Conservation (phyloP, 495 filamentous ascomycete genomes). For the Aspergillus baeticus region DNA sequence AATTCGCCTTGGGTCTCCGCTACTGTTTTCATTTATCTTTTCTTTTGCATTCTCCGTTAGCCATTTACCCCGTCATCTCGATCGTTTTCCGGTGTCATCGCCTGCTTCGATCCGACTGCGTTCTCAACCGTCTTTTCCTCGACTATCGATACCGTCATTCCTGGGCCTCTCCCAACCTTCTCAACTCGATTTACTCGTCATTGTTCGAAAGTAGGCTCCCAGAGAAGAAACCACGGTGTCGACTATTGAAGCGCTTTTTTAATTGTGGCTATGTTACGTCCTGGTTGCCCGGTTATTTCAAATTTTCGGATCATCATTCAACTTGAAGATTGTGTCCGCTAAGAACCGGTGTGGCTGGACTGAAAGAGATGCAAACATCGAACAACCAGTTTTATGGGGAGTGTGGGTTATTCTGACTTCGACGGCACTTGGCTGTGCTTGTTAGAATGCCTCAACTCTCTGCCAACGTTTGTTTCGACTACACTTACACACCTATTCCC, state of each 20-base stretch:
- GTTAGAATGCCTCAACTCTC: slow-evolving; percentile 20
- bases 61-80: slow-evolving; percentile 37
- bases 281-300: slow-evolving; percentile 24
- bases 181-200: not conserved
- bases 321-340: slow-evolving; percentile 12
- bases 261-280: slow-evolving; percentile 42
- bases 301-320: slow-evolving; percentile 18
- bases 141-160: slow-evolving; percentile 7
- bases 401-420: slow-evolving; percentile 17
- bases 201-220: not conserved
- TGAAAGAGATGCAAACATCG: slow-evolving; percentile 41
- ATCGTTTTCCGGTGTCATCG: slow-evolving; percentile 33
- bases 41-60: slow-evolving; percentile 34
- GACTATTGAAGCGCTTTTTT: slow-evolving; percentile 33
- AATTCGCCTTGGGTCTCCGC: slow-evolving; percentile 38
- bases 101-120: slow-evolving; percentile 34
- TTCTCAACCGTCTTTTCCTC: slow-evolving; percentile 23
- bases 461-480: slow-evolving; percentile 3
- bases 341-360: slow-evolving; percentile 26
- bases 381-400: slow-evolving; percentile 24
- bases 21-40: slow-evolving; percentile 31
- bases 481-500: slow-evolving; percentile 10
- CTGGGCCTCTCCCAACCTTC: slow-evolving; percentile 12
- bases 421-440: slow-evolving; percentile 13
- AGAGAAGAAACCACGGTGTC: slow-evolving; percentile 12